Base-by-base conservation (phyloP, 2,329 filamentous ascomycete genomes). In the Chaetomiaceae sp. region DNA sequence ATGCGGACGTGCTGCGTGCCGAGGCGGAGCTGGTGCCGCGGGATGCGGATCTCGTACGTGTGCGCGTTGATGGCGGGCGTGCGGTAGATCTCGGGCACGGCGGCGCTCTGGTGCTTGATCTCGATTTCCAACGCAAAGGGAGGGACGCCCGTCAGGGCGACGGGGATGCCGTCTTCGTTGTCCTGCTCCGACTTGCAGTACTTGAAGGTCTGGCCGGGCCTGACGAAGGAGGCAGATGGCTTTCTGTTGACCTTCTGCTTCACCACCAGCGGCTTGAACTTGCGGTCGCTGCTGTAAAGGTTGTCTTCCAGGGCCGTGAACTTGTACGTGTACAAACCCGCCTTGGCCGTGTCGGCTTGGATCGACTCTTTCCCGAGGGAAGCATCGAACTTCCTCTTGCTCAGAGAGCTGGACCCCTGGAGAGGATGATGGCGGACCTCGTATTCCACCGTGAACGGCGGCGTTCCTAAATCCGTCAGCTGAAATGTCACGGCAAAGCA, bases 81-180 rank as follows among this genome's bases (percentile, higher is more conserved):
- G 46, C 85, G 83, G 67, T 95, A 87, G 19, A 88, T 82, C 66
- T 97, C 91, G 0, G 91, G 84, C 58, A 86, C 84, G 9, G 84
- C 82, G 23, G 84, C 88, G 50, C 88, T 87, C 65, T 95, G 88
- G 64, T 97, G 92, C 72, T 91, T 95, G 71, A 99, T 89, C 65
- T 92, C 91, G 22, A 97, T 80, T 68, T 97, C 94, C 4, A 99
- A 76, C 44, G 85, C 86, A 73, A 99, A 99, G 0, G 94, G 94
- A 6, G 92, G 83, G 15, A 86, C 77, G 36, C 94, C 94, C 55
- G 87, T 87, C 17, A 99, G 78, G 2, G 82, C 85, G 55, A 99
- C 87, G 0, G 92, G 91, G 51, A 99, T 96, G 37, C 82, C 84
- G 65, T 99, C 91, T 64, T 95, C 89, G 29, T 85, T 83, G 50